Evolutionary conservation across 495 filamentous ascomycete species (phyloP).

Genomic region (Neurospora sublineolata): DNA sequence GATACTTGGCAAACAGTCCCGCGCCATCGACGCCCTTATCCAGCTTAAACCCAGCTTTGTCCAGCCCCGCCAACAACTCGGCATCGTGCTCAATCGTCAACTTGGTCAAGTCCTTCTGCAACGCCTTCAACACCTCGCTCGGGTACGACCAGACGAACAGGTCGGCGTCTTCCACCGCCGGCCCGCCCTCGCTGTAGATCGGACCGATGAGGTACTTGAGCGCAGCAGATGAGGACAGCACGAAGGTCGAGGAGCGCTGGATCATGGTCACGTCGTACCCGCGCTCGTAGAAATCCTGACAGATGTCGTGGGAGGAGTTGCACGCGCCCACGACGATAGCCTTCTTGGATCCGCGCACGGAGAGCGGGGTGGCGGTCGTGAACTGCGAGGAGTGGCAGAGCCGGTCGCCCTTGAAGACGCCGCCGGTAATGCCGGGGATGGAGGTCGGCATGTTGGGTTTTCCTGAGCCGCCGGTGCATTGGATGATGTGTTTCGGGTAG

Average conservation of each 20-base stretch:
- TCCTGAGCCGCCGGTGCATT: slow-evolving; percentile 64
- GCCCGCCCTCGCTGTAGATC: slow-evolving; percentile 53
- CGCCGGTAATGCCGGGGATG: slow-evolving; percentile 44
- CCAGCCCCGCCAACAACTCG: slow-evolving; percentile 46
- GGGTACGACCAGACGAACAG: slow-evolving; percentile 45
- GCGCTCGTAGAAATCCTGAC: slow-evolving; percentile 69
- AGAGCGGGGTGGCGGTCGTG: slow-evolving; percentile 36
- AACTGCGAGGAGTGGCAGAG: slow-evolving; percentile 66
- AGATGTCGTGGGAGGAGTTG: slow-evolving; percentile 75
- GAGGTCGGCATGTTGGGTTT: slow-evolving; percentile 48
- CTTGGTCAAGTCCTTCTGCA: slow-evolving; percentile 40
- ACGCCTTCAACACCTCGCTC: slow-evolving; percentile 44
- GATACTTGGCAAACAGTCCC: slow-evolving; percentile 64
- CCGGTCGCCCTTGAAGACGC: slow-evolving; percentile 45
- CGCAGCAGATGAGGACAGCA: slow-evolving; percentile 44
- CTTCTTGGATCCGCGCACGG: slow-evolving; percentile 38
- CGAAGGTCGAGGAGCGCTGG: slow-evolving; percentile 64
- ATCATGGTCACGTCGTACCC: slow-evolving; percentile 79
- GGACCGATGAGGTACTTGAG: slow-evolving; percentile 41
- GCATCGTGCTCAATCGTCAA: slow-evolving; percentile 40
- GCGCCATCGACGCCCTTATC: slow-evolving; percentile 54
- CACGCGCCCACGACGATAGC: slow-evolving; percentile 69
- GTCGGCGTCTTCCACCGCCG: slow-evolving; percentile 52
- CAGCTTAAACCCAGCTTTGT: slow-evolving; percentile 54
- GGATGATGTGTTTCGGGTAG: slow-evolving; percentile 46